Conservation (phyloP, 768 basidiomycete species). For the Chalciporus sphaerocephalus region DNA sequence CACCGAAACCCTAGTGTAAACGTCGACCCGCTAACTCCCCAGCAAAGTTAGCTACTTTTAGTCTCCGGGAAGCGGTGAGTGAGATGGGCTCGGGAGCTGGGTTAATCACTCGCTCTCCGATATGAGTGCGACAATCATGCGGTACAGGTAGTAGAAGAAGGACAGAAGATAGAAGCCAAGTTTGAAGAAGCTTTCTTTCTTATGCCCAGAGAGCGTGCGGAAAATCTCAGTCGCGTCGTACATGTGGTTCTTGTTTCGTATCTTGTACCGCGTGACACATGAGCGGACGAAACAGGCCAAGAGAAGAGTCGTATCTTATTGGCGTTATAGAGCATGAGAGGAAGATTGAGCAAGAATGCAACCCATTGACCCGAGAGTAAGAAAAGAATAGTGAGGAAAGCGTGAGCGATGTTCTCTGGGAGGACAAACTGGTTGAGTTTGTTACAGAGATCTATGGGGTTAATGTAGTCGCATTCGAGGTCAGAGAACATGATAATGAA, state of each 20-base stretch:
- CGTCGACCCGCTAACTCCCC: background rate
- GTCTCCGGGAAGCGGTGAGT: background rate
- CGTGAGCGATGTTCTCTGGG: constrained; percentile 94
- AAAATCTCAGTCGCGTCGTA: constrained; percentile 99
- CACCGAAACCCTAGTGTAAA: constrained; percentile 7
- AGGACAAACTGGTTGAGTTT: constrained; percentile 99
- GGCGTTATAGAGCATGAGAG: constrained; percentile 83
- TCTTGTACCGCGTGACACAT: constrained; percentile 44
- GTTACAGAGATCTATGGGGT: constrained; percentile 99
- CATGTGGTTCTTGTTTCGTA: constrained; percentile 92
- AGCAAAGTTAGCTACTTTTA: background rate
- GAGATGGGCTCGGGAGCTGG: background rate
- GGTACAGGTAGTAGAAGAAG: constrained; percentile 89
- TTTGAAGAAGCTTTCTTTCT: constrained; percentile 95
- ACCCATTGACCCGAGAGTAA: constrained; percentile 94
- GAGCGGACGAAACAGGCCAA: background rate
- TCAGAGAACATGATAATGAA: constrained; percentile 99
- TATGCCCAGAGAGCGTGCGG: constrained; percentile 87
- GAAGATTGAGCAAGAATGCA: constrained; percentile 86
- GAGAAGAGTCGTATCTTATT: constrained; percentile 72
- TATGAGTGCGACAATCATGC: constrained; percentile 86
- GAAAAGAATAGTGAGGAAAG: constrained; percentile 86
- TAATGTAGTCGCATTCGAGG: constrained; percentile 99
- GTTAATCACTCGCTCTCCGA: constrained; percentile 60
- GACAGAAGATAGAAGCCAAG: constrained; percentile 90